Evolutionary conservation across 306 rosid species (phyloP).

Genomic region (Cicer yamashitae): DNA sequence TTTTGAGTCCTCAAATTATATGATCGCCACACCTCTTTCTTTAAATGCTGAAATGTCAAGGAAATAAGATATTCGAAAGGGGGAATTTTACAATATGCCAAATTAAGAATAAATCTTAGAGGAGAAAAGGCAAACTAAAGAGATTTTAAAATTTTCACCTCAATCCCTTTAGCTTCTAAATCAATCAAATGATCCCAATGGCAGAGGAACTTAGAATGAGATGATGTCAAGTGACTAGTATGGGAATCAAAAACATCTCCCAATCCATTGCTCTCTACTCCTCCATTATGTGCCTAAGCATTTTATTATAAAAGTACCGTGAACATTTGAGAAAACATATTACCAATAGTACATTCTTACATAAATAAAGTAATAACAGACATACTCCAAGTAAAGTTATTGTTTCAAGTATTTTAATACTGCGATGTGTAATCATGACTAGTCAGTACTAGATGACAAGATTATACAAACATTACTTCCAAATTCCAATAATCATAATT

Average conservation of each 20-base stretch:
- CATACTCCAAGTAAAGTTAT: slow-evolving; percentile 17
- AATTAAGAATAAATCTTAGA: slow-evolving; percentile 16
- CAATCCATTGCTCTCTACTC: slow-evolving; percentile 70
- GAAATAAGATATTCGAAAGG: slow-evolving; percentile 5
- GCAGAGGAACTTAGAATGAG: slow-evolving; percentile 69
- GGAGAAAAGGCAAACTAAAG: slow-evolving; percentile 16
- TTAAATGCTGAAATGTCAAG: slow-evolving; percentile 61
- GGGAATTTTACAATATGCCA: slow-evolving; percentile 18
- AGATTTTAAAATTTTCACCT: slow-evolving; percentile 61
- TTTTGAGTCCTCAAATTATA: slow-evolving; percentile 53
- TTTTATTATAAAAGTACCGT: slow-evolving; percentile 13
- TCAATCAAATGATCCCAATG: slow-evolving; percentile 92
- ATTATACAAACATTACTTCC: slow-evolving; percentile 32
- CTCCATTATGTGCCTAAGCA: slow-evolving; percentile 81
- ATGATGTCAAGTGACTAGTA: slow-evolving; percentile 65
- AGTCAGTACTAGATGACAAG: slow-evolving; percentile 16
- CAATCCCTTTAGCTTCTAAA: slow-evolving; percentile 81
- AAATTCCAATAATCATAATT: slow-evolving; percentile 34
- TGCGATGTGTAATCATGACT: not conserved
- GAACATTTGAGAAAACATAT: slow-evolving; percentile 34
- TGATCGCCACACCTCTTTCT: slow-evolving; percentile 74
- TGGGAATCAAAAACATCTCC: slow-evolving; percentile 68
- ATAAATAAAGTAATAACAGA: slow-evolving; percentile 32
- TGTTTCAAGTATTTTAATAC: not conserved
- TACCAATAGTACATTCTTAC: slow-evolving; percentile 23